Percentiles rank a stretch among this genome's conserved stretches.
phyloP scores from a whole-genome alignment of 345 rosid species.

The Ceriops decandra region DNA sequence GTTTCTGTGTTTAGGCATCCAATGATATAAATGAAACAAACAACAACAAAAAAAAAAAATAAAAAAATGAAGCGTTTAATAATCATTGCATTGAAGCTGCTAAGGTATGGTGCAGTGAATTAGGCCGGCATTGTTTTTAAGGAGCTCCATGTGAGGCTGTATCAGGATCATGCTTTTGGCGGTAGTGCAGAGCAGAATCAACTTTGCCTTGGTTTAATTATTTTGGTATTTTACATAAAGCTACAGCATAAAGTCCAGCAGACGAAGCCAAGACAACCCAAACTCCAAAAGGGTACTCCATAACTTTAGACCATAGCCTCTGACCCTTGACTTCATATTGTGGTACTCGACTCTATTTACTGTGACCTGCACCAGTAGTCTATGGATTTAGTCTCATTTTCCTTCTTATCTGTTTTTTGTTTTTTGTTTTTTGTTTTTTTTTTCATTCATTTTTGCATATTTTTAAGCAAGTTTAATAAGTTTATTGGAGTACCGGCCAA shows the following conservation, averaged over 20 bases:
- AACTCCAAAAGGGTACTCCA: not conserved
- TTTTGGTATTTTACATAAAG: not conserved
- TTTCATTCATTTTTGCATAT: no score
- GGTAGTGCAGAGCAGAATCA: slow-evolving; percentile 7
- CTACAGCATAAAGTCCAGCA: not conserved
- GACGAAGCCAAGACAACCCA: slow-evolving; percentile 10
- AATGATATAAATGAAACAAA: no score
- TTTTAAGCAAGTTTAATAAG: no score
- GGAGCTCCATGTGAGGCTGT: not conserved
- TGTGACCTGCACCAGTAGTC: not conserved
- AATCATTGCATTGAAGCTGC: slow-evolving; percentile 26
- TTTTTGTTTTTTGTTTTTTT: no score
- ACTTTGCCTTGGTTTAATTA: not conserved
- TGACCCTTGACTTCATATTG: no score
- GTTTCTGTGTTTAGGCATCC: no score
- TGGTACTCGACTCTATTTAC: not conserved
- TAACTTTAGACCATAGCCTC: no score
- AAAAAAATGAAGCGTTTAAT: not conserved
- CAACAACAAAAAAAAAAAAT: no score
- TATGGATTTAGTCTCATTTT: no score
- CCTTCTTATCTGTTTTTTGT: no score
- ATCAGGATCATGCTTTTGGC: slow-evolving; percentile 24
- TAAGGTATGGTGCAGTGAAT: slow-evolving; percentile 8
- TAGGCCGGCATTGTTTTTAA: slow-evolving; percentile 6
- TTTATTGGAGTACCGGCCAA: no score